Base-by-base conservation (phyloP, 805 yeast genomes). In the Wickerhamiella siamensis region DNA sequence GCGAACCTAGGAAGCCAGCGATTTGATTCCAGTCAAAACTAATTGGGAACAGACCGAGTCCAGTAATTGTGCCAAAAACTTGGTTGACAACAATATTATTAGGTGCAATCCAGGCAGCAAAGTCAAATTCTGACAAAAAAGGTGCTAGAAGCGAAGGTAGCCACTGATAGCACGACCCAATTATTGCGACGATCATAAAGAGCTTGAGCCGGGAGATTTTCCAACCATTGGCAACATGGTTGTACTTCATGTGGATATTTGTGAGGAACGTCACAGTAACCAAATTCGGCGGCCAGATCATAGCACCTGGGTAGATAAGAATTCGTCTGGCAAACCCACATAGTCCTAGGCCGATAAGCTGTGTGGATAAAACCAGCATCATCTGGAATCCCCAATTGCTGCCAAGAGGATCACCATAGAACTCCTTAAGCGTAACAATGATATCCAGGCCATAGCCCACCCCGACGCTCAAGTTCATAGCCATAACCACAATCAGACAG, bases 11-110 rank as follows among this genome's bases (percentile, higher is more conserved):
- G 58, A 67, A 70, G 26, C 62, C 64, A 6, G 75, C 69, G 33
- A 77, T 63, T 54, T 76, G 77, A 49, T 71, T 70, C 83, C 83
- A 79, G 59, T 79, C 84, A 51, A 79, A 75, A 15, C 80, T 73
- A 35, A 77, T 54, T 5, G 86, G 86, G 51, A 77, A 58, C 53
- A 77, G 54, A 14, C 83, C 86, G 46, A 80, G 60, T 6, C 87
- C 87, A 15, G 72, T 60, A 12, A 62, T 50, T 9, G 72, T 65
- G 39, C 88, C 88, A 49, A 79, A 78, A n/a, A 80, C 63, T 52
- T 75, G 80, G 50, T 75, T 76, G 16, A 79, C 67, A 12, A 69
- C 66, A 35, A 71, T 71, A 52, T 74, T 74, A 36, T 73, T 56
- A 8, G 72, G 72, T 19, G 63, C 66, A 39, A 76, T 75, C 84